These are phyloP conservation scores for Phytophthora ohioensis DNA, from an alignment of 352 stramenopile genomes.

Conservation along the genomic window DNA sequence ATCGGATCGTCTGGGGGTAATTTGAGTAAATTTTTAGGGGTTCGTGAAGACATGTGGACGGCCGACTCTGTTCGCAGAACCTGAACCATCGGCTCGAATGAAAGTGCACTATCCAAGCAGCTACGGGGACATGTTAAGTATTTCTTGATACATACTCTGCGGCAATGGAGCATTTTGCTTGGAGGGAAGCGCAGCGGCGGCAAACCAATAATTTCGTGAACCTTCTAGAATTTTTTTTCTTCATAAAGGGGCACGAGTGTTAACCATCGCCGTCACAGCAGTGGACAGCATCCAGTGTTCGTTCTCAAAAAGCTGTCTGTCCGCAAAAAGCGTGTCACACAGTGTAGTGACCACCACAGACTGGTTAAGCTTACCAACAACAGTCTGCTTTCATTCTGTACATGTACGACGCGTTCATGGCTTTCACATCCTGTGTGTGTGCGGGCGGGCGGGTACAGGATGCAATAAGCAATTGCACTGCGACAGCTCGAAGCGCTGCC, in stretches of 20 bases:
- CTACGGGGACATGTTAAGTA: not conserved
- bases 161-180: too few species aligned
- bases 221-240: too few species aligned
- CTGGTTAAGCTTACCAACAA: not conserved
- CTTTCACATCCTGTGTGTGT: too few species aligned
- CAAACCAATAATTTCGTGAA: not conserved
- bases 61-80: conserved; percentile 1
- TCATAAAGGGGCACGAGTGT: too few species aligned
- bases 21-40: conserved; percentile 16
- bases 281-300: not conserved
- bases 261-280: not conserved
- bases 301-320: not conserved
- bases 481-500: conserved; percentile 7
- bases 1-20: conserved; percentile 3
- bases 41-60: conserved; percentile 22
- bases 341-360: not conserved
- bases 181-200: not conserved
- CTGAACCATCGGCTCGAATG: not conserved
- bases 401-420: not conserved
- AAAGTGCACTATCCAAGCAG: conserved; percentile 21
- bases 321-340: conserved; percentile 4
- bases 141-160: conserved; percentile 2
- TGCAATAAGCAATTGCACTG: conserved; percentile 16
- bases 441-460: not conserved
- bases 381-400: not conserved